phyloP scores from a whole-genome alignment of 129 eudicot genomes.

The Scalesia atractyloides region DNA sequence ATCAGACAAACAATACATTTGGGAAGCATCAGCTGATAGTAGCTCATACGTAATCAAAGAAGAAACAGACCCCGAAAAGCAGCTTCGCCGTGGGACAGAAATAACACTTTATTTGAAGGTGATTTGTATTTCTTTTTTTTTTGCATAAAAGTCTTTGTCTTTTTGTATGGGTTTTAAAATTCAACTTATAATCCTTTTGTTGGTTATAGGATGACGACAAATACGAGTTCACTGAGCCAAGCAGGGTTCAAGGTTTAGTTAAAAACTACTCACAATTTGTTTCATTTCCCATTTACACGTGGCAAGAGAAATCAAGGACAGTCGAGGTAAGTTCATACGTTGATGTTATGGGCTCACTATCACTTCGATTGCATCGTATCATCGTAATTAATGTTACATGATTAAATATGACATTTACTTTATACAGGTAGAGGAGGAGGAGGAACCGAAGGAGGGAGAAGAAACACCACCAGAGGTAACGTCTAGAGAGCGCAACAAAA shows the following conservation, averaged over 20 bases:
- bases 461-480: conserved; percentile 76
- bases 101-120: conserved; percentile 88
- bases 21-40: conserved; percentile 92
- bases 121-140: not conserved
- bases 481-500: not conserved
- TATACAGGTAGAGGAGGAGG: conserved; percentile 87
- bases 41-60: conserved; percentile 73
- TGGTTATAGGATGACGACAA: conserved; percentile 82
- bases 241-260: conserved; percentile 74
- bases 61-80: conserved; percentile 81
- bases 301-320: conserved; percentile 97
- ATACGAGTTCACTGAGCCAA: conserved; percentile 86
- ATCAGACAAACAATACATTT: conserved; percentile 85
- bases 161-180: not conserved
- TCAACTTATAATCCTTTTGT: not conserved
- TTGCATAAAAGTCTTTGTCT: not conserved
- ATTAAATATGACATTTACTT: not conserved
- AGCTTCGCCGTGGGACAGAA: conserved; percentile 75
- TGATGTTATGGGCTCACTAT: too few relatives aligned
- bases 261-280: conserved; percentile 94
- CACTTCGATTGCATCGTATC: not conserved
- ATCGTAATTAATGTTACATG: not conserved
- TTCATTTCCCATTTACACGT: conserved; percentile 88
- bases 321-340: conserved; percentile 55
- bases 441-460: conserved; percentile 84